Base-by-base conservation (phyloP, 768 basidiomycete genomes). In the Podaxis sp. region DNA sequence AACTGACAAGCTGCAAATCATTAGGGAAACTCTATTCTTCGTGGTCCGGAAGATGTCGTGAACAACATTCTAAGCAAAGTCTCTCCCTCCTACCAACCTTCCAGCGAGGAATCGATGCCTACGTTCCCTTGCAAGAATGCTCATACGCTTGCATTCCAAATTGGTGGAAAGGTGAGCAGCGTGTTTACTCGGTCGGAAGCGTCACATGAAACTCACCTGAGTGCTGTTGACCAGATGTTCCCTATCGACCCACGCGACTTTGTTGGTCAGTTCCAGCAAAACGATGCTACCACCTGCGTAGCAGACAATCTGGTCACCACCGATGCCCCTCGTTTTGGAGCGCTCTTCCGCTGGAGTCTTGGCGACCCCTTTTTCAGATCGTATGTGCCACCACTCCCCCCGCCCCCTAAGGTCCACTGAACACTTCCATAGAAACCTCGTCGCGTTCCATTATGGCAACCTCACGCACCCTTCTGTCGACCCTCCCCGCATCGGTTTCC, bases 161-260 rank as follows among this genome's bases (percentile, higher is more conserved):
- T 90, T 48, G 87, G 86, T 37, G 87, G 89, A 18, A 72, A 79
- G 70, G 76, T 77, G 54, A 21, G 58, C n/a, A 5, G 2, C 3
- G 4, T n/a, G 1, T 21, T 18, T 44, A 44, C 42, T 18, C 2
- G 2, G 13, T 3, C 6, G 9, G n/a, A 21, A 18, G 42, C 18
- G 7, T 3, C 6, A 9, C 6, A 44, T 9, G 16, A 2, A 32
- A 56, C 9, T 56, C 13, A 61, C 47, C 14, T 36, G 27, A 37
- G 5, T 38, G 11, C 28, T 37, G 27, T 16, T 18, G 27, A 13
- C 36, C 68, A 78, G 73, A 76, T 80, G 61, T 90, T 90, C 67
- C 82, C 87, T 0, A 78, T 89, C 32, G 89, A 90, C 68, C 87
- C 89, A 4, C 81, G 87, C 21, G 89, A 90, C 70, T 86, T 90